phyloP scores from a whole-genome alignment of 1,284 basidiomycete species.

The Peniophora sp. region DNA sequence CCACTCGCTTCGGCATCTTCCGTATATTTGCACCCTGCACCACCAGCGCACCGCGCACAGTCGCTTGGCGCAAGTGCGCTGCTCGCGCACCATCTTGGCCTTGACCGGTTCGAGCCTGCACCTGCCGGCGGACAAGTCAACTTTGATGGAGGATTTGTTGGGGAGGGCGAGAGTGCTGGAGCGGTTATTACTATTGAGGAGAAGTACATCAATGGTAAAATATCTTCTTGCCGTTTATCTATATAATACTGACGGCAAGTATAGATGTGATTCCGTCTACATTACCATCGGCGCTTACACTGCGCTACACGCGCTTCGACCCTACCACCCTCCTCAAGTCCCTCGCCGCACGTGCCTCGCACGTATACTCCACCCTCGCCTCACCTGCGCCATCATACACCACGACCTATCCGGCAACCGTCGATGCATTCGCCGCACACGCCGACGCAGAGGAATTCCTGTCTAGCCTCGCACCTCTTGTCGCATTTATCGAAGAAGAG shows the following conservation, averaged over 20 bases:
- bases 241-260: constrained; percentile 1
- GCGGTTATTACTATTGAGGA: constrained; percentile 53
- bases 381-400: constrained; percentile 14
- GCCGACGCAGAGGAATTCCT: constrained; percentile 31
- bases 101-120: constrained; percentile 56
- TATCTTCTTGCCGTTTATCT: not conserved
- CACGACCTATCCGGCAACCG: constrained; percentile 23
- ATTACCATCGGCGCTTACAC: constrained; percentile 36
- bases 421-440: constrained; percentile 34
- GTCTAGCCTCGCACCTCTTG: constrained; percentile 34
- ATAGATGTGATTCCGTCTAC: constrained; percentile 44
- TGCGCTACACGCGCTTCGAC: constrained; percentile 26
- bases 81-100: constrained; percentile 59
- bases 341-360: constrained; percentile 48
- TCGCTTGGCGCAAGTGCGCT: constrained; percentile 47
- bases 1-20: constrained; percentile 17
- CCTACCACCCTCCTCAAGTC: constrained; percentile 40
- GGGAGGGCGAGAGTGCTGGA: constrained; percentile 39
- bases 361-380: constrained; percentile 47
- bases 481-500: constrained; percentile 39
- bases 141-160: constrained; percentile 45
- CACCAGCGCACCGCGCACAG: constrained; percentile 30
- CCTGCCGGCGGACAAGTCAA: constrained; percentile 23
- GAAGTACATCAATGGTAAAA: constrained; percentile 48
- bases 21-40: constrained; percentile 43